A percentile compares a stretch with the other conserved stretches of the same genome.
Evolutionary conservation across 805 yeast species (phyloP).

Genomic region (Sungouiozyma intestinalis): DNA sequence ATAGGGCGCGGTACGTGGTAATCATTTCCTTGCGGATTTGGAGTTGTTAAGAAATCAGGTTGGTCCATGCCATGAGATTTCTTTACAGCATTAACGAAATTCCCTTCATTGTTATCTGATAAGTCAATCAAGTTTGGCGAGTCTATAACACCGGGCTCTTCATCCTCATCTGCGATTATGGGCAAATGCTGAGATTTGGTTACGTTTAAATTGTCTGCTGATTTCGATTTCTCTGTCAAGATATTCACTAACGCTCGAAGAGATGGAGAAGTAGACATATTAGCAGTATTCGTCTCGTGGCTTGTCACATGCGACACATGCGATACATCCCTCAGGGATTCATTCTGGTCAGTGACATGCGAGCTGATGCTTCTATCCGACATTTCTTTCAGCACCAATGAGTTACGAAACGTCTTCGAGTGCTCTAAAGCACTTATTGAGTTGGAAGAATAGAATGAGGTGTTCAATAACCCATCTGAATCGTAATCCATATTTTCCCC

Average conservation of each 20-base stretch:
- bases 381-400: slow-evolving; percentile 22
- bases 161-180: slow-evolving; percentile 11
- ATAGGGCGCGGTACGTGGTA: background rate
- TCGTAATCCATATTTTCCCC: slow-evolving; percentile 5
- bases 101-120: slow-evolving; percentile 15
- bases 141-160: background rate
- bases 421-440: slow-evolving; percentile 24
- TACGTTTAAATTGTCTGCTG: slow-evolving; percentile 17
- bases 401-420: slow-evolving; percentile 26
- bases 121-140: slow-evolving; percentile 33
- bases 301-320: background rate
- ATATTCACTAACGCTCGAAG: slow-evolving; percentile 34
- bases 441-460: slow-evolving; percentile 23
- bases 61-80: slow-evolving; percentile 10
- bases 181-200: slow-evolving; percentile 5
- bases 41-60: slow-evolving; percentile 25
- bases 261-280: slow-evolving; percentile 36
- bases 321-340: background rate
- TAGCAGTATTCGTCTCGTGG: slow-evolving; percentile 20
- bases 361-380: slow-evolving; percentile 8
- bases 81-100: background rate
- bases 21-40: slow-evolving; percentile 8
- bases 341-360: background rate
- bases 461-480: slow-evolving; percentile 13
- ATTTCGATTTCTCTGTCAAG: slow-evolving; percentile 29